A percentile compares a stretch with the other conserved stretches of the same genome.
These are phyloP conservation scores for Saitozyma podzolica DNA, from an alignment of 768 basidiomycete genomes.

Conservation along the genomic window DNA sequence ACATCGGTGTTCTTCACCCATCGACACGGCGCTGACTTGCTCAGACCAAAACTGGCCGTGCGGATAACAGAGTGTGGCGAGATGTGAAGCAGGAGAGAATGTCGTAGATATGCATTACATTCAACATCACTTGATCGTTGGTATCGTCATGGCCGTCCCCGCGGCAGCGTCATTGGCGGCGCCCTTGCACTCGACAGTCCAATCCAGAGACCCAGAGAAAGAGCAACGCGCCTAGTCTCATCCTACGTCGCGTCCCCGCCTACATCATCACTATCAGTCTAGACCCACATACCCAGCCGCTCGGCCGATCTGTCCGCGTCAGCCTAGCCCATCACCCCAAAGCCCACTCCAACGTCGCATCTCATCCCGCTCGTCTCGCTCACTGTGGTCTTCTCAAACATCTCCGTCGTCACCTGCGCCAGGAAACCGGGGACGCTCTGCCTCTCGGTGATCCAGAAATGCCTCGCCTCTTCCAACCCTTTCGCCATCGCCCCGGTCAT, in stretches of 20 bases:
- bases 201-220: too few species aligned
- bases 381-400: constrained; percentile 73
- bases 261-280: constrained; percentile 8
- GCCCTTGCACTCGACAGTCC: too few species aligned
- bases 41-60: constrained; percentile 36
- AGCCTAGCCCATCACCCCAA: background rate
- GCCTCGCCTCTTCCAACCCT: constrained; percentile 67
- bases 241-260: background rate
- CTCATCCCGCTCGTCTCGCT: constrained; percentile 9
- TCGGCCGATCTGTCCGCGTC: constrained; percentile 10
- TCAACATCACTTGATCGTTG: too few species aligned
- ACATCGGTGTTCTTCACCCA: constrained; percentile 3
- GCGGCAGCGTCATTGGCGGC: too few species aligned
- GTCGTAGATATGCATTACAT: too few species aligned
- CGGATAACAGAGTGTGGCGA: constrained; percentile 51
- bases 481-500: constrained; percentile 53
- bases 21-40: constrained; percentile 10
- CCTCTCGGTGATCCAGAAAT: constrained; percentile 81
- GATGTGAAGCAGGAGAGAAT: constrained; percentile 27
- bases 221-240: too few species aligned
- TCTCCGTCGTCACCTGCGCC: constrained; percentile 82
- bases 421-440: constrained; percentile 86
- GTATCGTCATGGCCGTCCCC: too few species aligned
- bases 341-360: background rate
- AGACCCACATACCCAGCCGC: constrained; percentile 24